These are phyloP conservation scores for Dipodascus geniculatus DNA, from an alignment of 805 yeast species.

Conservation along the genomic window DNA sequence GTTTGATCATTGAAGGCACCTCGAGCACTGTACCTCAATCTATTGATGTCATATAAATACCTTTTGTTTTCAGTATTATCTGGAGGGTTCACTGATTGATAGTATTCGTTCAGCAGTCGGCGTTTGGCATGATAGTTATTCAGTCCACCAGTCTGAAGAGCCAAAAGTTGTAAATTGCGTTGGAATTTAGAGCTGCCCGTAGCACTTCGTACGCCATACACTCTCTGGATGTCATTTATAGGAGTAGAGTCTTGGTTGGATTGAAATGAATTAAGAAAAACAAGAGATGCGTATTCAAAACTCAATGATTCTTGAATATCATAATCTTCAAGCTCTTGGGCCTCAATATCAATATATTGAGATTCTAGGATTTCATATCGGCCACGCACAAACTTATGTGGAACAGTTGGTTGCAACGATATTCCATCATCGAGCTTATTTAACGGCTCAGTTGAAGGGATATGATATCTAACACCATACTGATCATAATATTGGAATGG, in stretches of 20 bases:
- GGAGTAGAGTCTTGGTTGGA: neutral
- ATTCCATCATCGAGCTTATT: neutral
- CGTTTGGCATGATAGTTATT: neutral
- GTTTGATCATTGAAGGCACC: neutral
- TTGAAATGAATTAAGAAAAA: neutral
- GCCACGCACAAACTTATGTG: neutral
- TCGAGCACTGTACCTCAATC: neutral
- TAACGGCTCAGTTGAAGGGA: neutral
- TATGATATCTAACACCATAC: neutral
- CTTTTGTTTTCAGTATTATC: too few relatives aligned
- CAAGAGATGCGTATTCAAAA: neutral
- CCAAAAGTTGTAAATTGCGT: neutral
- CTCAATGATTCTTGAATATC: neutral
- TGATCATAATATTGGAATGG: neutral
- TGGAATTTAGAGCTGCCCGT: neutral
- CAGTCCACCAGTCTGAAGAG: neutral
- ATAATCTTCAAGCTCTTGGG: conserved; percentile 1
- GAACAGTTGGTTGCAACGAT: neutral
- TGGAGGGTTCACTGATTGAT: neutral
- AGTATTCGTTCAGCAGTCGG: neutral
- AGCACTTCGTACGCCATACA: neutral
- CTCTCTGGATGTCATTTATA: neutral
- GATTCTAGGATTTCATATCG: neutral
- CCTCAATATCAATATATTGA: neutral
- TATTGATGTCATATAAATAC: too few relatives aligned